These are phyloP conservation scores for Podila clonocystis DNA, from an alignment of 192 early-diverging fungal genomes.

Conservation along the genomic window DNA sequence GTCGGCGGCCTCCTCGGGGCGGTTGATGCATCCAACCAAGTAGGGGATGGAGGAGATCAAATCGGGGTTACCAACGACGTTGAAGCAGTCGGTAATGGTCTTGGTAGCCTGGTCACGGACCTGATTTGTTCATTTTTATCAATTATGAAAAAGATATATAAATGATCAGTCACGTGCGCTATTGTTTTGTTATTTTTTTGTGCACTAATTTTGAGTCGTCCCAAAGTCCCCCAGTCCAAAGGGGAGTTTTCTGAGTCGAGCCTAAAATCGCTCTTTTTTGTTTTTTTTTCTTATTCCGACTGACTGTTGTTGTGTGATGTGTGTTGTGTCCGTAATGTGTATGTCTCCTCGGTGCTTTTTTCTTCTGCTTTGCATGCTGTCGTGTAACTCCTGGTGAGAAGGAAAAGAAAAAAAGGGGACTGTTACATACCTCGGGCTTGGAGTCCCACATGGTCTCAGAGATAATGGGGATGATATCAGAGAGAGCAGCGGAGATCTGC, in stretches of 20 bases:
- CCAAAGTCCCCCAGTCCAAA: background rate
- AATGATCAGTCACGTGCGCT: slow-evolving; percentile 8
- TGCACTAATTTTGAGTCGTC: no score
- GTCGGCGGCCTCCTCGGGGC: slow-evolving; percentile 82
- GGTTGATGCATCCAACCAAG: slow-evolving; percentile 77
- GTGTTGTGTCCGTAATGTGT: no score
- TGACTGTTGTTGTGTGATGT: no score
- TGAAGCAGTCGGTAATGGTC: slow-evolving; percentile 75
- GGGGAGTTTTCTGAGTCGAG: background rate
- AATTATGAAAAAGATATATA: background rate
- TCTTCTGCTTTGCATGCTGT: background rate
- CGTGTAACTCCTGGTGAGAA: background rate
- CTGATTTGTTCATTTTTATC: slow-evolving; percentile 1
- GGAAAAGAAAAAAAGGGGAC: slow-evolving; percentile 9
- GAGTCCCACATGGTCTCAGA: slow-evolving; percentile 86
- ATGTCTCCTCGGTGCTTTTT: background rate
- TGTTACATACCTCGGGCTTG: slow-evolving; percentile 74
- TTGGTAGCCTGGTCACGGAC: slow-evolving; percentile 61
- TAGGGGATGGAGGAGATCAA: slow-evolving; percentile 80
- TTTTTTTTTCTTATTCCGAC: no score
- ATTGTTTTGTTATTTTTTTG: slow-evolving; percentile 6
- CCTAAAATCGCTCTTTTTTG: no score
- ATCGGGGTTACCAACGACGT: slow-evolving; percentile 81
- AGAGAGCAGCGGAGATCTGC: slow-evolving; percentile 60
- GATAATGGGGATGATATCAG: slow-evolving; percentile 76